Conservation (phyloP, 2,329 filamentous ascomycete species). For the Rhynchosporium secalis region DNA sequence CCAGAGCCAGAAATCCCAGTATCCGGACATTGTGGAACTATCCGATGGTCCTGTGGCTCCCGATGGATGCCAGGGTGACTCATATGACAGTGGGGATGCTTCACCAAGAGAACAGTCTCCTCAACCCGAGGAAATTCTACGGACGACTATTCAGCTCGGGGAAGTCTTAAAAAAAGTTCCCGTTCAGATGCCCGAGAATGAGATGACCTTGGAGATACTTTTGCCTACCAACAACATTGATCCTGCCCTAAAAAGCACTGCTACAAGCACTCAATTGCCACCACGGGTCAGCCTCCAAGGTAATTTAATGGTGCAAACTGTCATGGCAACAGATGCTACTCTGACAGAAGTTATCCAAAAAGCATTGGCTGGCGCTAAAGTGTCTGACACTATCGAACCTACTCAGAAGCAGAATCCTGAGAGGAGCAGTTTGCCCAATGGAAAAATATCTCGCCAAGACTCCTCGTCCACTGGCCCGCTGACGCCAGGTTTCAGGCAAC, state of each 20-base stretch:
- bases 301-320: constrained; percentile 31
- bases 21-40: constrained; percentile 30
- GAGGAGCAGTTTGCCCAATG: constrained; percentile 29
- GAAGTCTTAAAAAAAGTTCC: constrained; percentile 26
- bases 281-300: constrained; percentile 21
- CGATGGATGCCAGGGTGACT: constrained; percentile 23
- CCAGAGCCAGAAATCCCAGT: constrained; percentile 22
- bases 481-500: neutral
- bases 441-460: constrained; percentile 20
- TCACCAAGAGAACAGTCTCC: constrained; percentile 19
- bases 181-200: constrained; percentile 16
- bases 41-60: constrained; percentile 25
- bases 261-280: constrained; percentile 17
- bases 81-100: constrained; percentile 16
- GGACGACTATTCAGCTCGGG: constrained; percentile 31
- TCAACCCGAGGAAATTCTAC: constrained; percentile 20
- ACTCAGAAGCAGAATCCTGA: constrained; percentile 15
- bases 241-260: constrained; percentile 15
- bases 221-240: constrained; percentile 29
- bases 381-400: constrained; percentile 18
- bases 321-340: constrained; percentile 32
- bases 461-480: constrained; percentile 16
- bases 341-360: constrained; percentile 32
- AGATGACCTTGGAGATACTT: constrained; percentile 27
- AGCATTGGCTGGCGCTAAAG: constrained; percentile 28